Conservation (phyloP, 2,329 filamentous ascomycete genomes). For the Akanthomyces uredinophilus region DNA sequence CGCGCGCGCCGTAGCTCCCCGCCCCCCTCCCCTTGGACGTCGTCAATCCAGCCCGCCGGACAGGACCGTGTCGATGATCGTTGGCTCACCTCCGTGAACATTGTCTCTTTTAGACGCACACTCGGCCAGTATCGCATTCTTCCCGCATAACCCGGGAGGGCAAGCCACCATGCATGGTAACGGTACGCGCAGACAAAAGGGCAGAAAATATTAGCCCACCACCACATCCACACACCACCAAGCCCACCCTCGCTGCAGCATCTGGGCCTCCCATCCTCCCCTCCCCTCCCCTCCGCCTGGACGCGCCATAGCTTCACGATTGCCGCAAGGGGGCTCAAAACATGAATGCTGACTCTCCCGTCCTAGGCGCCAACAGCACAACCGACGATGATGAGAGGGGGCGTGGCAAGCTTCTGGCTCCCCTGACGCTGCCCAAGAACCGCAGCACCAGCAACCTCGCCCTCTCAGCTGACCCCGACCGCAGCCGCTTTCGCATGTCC, state of each 20-base stretch:
- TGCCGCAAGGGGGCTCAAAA: not conserved
- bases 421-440: constrained; percentile 56
- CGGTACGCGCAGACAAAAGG: constrained; percentile 1
- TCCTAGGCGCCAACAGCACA: constrained; percentile 6
- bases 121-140: not conserved
- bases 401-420: constrained; percentile 40
- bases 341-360: constrained; percentile 22
- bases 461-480: constrained; percentile 48
- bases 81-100: not conserved
- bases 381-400: constrained; percentile 34
- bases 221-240: not conserved
- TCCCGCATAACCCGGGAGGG: not conserved
- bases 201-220: constrained; percentile 5
- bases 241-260: not conserved
- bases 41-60: not conserved
- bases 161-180: constrained; percentile 14
- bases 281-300: not conserved
- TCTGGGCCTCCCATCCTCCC: not conserved
- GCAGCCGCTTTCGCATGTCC: constrained; percentile 64
- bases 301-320: not conserved
- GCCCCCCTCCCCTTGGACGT: not conserved
- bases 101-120: not conserved
- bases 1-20: not conserved
- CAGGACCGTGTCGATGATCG: not conserved
- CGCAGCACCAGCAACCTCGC: constrained; percentile 60